Evolutionary conservation across 176 grass and related monocot genomes (phyloP), one percentile per base, ranked within the genome.

Genomic region (Triticum monococcum): DNA sequence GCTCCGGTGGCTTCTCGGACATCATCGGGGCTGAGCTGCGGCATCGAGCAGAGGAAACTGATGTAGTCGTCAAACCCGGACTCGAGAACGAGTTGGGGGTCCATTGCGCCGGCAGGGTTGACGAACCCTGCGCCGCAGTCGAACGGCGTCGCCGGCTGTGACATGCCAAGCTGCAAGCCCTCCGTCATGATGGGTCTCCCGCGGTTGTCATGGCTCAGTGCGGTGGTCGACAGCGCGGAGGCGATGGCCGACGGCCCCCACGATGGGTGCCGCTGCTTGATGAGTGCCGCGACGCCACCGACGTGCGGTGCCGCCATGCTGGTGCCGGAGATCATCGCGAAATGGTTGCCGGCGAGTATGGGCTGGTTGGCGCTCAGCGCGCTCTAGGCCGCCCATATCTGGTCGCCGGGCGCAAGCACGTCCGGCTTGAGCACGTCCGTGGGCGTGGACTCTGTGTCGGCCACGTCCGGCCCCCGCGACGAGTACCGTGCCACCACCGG

Each of bases 321-420:
- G 1, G 91, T 92, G 62, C 93, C 93, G 1, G 93, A 95, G 16
- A 95, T 25, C 69, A 91, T 67, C 1, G 93, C 88, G 48, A 95
- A 95, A 22, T 56, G 82, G 48, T 79, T 7, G 38, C 86, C 86
- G 5, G 83, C 83, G 45, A 95, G 80, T 0, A 93, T 78, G 4
- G 87, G 89, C n/a, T 90, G 77, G 7, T 43, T 35, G 30, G 57
- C 48, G 61, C 89, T 91, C 11, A 68, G 8, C 0, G 84, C 8
- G 84, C 91, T 95, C 94, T 87, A 95, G 37, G 87, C 89, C 30
- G 81, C 89, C 94, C 91, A 96, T 77, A 96, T 91, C 68, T 93
- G 87, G 65, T 91, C 28, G 2, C 89, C 91, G 3, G 91, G 89
- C 2, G 89, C 87, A 5, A 93, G 81, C 73, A 96, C 62, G 72